phyloP scores from a whole-genome alignment of 768 basidiomycete species.

The Tylopilus cervinicoccineus region DNA sequence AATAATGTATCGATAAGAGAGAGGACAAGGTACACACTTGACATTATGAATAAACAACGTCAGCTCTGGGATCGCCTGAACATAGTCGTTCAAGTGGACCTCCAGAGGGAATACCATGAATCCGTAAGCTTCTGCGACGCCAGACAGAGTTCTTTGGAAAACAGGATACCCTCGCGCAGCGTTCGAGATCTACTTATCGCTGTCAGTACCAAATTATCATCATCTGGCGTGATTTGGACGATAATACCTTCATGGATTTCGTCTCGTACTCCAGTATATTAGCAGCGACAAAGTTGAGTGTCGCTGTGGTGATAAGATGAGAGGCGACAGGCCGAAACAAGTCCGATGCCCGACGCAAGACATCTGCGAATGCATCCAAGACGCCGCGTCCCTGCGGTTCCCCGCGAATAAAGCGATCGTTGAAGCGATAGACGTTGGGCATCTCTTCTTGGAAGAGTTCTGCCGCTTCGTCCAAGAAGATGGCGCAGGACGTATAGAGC shows the following conservation, averaged over 20 bases:
- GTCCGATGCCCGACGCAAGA: slow-evolving; percentile 28
- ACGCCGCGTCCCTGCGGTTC: slow-evolving; percentile 29
- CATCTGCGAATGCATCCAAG: slow-evolving; percentile 32
- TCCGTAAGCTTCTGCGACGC: slow-evolving; percentile 32
- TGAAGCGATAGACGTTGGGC: slow-evolving; percentile 31
- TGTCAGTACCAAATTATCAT: not conserved
- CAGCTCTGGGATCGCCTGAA: slow-evolving; percentile 39
- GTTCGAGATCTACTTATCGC: slow-evolving; percentile 12
- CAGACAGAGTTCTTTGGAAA: slow-evolving; percentile 30
- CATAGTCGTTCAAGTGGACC: slow-evolving; percentile 30
- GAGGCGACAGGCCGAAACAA: slow-evolving; percentile 30
- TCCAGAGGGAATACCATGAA: slow-evolving; percentile 35
- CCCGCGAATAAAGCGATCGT: slow-evolving; percentile 27
- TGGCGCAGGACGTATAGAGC: slow-evolving; percentile 37
- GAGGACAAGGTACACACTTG: slow-evolving; percentile 30
- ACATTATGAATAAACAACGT: slow-evolving; percentile 30
- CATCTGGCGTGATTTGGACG: not conserved
- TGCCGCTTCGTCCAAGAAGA: slow-evolving; percentile 36
- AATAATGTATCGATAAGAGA: not conserved
- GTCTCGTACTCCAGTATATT: slow-evolving; percentile 32
- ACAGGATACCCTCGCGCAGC: slow-evolving; percentile 25
- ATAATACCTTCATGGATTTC: slow-evolving; percentile 24
- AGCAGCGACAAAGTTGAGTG: slow-evolving; percentile 34
- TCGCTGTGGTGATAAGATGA: slow-evolving; percentile 35
- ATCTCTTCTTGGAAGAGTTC: slow-evolving; percentile 19